Conservation (phyloP, 305 asterid species). For the Solanum aculeatissimum region DNA sequence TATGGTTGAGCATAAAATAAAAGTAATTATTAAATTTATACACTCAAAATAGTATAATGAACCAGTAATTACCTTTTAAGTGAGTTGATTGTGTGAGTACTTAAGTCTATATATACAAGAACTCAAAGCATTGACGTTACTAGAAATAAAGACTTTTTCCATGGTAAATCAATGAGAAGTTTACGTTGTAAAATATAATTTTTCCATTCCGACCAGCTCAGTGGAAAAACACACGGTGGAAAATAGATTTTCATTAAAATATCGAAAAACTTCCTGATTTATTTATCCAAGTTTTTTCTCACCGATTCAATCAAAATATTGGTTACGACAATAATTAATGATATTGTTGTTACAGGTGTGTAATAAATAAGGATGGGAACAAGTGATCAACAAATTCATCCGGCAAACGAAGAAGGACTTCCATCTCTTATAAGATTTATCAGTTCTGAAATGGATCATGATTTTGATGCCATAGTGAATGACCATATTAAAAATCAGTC, state of each 20-base stretch:
- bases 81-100: not conserved
- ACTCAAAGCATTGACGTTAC: not conserved
- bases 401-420: not conserved
- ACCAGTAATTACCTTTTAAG: not conserved
- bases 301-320: not conserved
- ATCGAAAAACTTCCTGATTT: not conserved
- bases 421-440: constrained; percentile 7
- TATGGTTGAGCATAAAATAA: not conserved
- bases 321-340: not conserved
- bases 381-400: not conserved
- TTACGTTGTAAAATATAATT: not conserved
- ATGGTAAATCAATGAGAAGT: not conserved
- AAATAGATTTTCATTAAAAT: not conserved
- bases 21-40: not conserved
- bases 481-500: not conserved
- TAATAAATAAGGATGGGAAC: not conserved
- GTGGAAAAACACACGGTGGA: accelerated
- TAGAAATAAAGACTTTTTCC: not conserved
- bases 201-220: not conserved
- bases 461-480: not conserved
- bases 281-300: not conserved
- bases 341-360: not conserved
- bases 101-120: not conserved
- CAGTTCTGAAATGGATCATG: not conserved
- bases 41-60: not conserved